phyloP scores from a whole-genome alignment of 306 rosid species.

The Malus domestica region ASM211411v1 NC_041799.1:28726501-28727000 shows the following conservation, averaged over 20 bases:
- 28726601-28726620: background rate
- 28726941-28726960: slow-evolving; percentile 13
- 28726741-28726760: background rate
- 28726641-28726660: slow-evolving; percentile 24
- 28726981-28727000: background rate
- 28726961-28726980: background rate
- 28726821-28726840: slow-evolving; percentile 51
- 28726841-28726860: slow-evolving; percentile 92
- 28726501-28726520: too few species aligned
- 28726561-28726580: too few species aligned
- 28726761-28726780: background rate
- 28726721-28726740: slow-evolving; percentile 76
- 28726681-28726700: slow-evolving; percentile 82
- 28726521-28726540: too few species aligned
- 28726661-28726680: slow-evolving; percentile 61
- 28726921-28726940: slow-evolving; percentile 51
- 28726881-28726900: slow-evolving; percentile 96
- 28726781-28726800: background rate
- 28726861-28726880: slow-evolving; percentile 97
- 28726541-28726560: too few species aligned
- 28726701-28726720: slow-evolving; percentile 79
- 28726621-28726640: background rate
- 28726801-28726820: background rate
- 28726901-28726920: slow-evolving; percentile 94
- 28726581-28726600: background rate